Evolutionary conservation across 768 basidiomycete species (phyloP), one percentile per base, ranked within the genome.

Genomic region (Suillus placidus): DNA sequence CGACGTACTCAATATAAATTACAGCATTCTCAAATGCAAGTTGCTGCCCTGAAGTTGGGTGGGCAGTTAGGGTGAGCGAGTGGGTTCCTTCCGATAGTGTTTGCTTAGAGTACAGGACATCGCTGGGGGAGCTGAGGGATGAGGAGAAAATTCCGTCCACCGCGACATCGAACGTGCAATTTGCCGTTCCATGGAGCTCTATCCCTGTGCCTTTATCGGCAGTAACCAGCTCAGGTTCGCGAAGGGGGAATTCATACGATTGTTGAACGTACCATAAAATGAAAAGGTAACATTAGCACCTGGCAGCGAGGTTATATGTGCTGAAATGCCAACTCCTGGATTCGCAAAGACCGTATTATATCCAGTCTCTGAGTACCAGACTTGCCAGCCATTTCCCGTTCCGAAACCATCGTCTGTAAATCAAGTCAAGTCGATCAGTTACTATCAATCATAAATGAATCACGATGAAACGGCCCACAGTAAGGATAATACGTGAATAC

Each of bases 201-300:
- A 68, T 64, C 16, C 67, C 67, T 16, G 62, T 64, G 9, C 67
- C 67, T 68, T 40, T 42, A 13, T 10, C 26, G 37, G 55, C 26
- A 18, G 61, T 23, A 35, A 42, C 30, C 55, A 35, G 34, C 61
- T 42, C 30, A 42, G 23, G 2, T 13, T 52, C 18, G 47, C 51
- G 38, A 32, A 35, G 18, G 6, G 40, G 32, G 13, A 3, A 54
- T 35, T 40, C n/a, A 40, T 38, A 30, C n/a, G 12, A 35, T 49
- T 2, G 7, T 23, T 30, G 10, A 18, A 54, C 71, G 4, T 45
- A 74, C 75, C 75, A 47, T 72, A 71, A 63, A 75, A 76, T n/a
- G 73, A 62, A 2, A 76, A 60, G 13, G 65, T 62, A 13, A 76
- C 43, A 57, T 69, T 74, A 6, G 74, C 74, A 13, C 72, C 74